A percentile compares a stretch with the other conserved stretches of the same genome.
Conservation (phyloP, 352 stramenopile species). For the Phytophthora idaei region DNA sequence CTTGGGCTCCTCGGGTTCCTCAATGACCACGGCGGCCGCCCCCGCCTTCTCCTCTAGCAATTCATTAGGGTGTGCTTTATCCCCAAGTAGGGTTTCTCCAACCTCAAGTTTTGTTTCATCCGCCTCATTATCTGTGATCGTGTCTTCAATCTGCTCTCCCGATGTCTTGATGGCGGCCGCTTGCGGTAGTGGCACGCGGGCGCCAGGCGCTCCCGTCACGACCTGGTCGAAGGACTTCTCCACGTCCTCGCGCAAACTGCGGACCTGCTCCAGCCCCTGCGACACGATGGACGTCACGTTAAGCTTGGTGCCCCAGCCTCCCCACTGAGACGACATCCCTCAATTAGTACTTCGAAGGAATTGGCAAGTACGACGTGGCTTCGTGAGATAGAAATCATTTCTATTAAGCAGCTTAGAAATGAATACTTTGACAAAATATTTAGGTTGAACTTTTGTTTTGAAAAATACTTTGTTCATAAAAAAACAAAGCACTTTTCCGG, state of each 20-base stretch:
- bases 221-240: slow-evolving; percentile 90
- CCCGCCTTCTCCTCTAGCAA: slow-evolving; percentile 5
- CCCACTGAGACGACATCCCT: slow-evolving; percentile 42
- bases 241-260: slow-evolving; percentile 83
- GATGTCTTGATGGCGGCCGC: slow-evolving; percentile 20
- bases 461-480: no score
- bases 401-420: no score
- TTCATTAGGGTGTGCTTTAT: background rate
- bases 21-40: background rate
- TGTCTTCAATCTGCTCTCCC: background rate
- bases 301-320: slow-evolving; percentile 68
- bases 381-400: background rate
- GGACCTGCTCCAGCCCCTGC: slow-evolving; percentile 84
- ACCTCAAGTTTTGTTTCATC: background rate
- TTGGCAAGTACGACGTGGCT: background rate
- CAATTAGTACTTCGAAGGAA: background rate
- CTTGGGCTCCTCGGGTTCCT: slow-evolving; percentile 5
- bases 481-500: no score
- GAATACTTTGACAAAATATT: no score
- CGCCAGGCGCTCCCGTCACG: slow-evolving; percentile 44
- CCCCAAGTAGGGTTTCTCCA: slow-evolving; percentile 7
- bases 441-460: no score
- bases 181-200: slow-evolving; percentile 23
- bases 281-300: slow-evolving; percentile 87
- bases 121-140: background rate